Conservation (phyloP, 2,329 filamentous ascomycete genomes). For the Aspergillus eucalypticola region DNA sequence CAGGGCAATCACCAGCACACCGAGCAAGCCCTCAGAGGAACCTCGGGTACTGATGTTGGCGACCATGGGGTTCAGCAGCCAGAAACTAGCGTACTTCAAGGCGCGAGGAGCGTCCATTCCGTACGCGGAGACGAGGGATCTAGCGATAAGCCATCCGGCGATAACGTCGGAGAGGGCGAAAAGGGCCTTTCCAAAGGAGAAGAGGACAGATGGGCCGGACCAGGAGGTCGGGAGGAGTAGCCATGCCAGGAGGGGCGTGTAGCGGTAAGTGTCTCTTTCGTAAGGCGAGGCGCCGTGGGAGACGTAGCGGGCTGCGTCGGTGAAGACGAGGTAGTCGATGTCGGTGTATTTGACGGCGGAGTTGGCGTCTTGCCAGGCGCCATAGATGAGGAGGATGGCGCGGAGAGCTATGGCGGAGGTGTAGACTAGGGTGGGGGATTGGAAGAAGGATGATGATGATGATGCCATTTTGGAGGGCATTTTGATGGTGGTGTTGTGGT, state of each 20-base stretch:
- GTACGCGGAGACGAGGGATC: slow-evolving; percentile 51
- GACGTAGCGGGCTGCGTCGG: slow-evolving; percentile 82
- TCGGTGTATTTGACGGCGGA: slow-evolving; percentile 97
- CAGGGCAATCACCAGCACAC: slow-evolving; percentile 77
- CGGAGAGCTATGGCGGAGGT: slow-evolving; percentile 61
- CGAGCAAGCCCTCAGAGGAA: slow-evolving; percentile 87
- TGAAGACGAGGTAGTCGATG: slow-evolving; percentile 98
- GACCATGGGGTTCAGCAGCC: slow-evolving; percentile 97
- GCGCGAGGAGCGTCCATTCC: slow-evolving; percentile 58
- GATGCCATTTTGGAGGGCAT: not conserved
- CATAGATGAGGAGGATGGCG: slow-evolving; percentile 75
- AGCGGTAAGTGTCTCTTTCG: slow-evolving; percentile 88
- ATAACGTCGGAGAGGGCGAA: slow-evolving; percentile 83
- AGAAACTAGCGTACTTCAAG: slow-evolving; percentile 77
- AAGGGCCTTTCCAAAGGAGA: slow-evolving; percentile 82
- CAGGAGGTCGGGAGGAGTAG: slow-evolving; percentile 77
- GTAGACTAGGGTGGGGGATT: not conserved
- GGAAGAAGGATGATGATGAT: not conserved
- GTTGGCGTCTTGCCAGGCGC: slow-evolving; percentile 86
- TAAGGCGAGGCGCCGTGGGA: slow-evolving; percentile 74
- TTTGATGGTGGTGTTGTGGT: not conserved
- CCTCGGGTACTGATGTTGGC: slow-evolving; percentile 94
- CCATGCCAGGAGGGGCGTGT: slow-evolving; percentile 93
- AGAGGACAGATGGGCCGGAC: slow-evolving; percentile 37
- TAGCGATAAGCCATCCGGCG: slow-evolving; percentile 75